phyloP scores from a whole-genome alignment of 768 basidiomycete species.

The Leccinum arenicola region DNA sequence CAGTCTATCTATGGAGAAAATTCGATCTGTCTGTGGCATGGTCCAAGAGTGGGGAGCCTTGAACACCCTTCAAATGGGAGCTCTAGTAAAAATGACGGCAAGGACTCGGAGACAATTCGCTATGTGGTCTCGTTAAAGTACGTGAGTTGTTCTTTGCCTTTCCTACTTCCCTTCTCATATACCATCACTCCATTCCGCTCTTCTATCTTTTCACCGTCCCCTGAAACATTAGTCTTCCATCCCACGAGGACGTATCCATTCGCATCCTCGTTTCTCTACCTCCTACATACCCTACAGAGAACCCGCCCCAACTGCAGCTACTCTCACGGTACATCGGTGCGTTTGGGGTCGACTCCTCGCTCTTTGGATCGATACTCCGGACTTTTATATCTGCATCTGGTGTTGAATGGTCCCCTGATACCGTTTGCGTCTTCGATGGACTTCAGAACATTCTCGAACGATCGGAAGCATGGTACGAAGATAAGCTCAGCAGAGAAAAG shows the following conservation, averaged over 20 bases:
- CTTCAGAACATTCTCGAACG: conserved; percentile 70
- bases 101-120: conserved; percentile 42
- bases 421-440: conserved; percentile 85
- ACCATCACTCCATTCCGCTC: not conserved
- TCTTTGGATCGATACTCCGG: conserved; percentile 76
- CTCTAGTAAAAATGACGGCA: conserved; percentile 15
- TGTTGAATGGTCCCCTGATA: conserved; percentile 72
- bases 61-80: conserved; percentile 1
- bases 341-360: conserved; percentile 65
- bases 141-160: conserved; percentile 24
- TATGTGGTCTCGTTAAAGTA: conserved; percentile 68
- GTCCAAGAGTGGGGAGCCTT: conserved; percentile 25
- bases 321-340: conserved; percentile 81
- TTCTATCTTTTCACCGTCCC: not conserved
- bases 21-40: conserved; percentile 58
- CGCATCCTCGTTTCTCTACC: conserved; percentile 59
- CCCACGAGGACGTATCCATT: conserved; percentile 50
- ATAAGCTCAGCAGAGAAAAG: conserved; percentile 55
- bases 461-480: conserved; percentile 68
- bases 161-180: not conserved
- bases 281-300: conserved; percentile 57
- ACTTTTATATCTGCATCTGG: conserved; percentile 78
- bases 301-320: conserved; percentile 80
- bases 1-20: conserved; percentile 80
- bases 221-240: conserved; percentile 43